Evolutionary conservation across 441 rosid genomes (phyloP).

Genomic region (Theobroma grandiflorum): DNA sequence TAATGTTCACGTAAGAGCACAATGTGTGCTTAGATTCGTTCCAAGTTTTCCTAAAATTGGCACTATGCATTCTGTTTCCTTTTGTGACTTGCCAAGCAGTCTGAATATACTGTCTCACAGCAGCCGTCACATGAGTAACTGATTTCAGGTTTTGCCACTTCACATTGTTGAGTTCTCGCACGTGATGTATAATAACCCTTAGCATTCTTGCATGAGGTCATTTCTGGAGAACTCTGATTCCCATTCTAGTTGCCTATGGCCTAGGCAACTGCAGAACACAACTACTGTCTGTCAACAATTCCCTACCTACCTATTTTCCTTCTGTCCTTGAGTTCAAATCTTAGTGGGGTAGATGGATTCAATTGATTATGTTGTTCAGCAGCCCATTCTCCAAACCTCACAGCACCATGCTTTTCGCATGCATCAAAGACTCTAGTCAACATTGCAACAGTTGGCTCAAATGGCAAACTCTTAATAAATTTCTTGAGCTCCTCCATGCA

Average conservation of each 20-base stretch:
- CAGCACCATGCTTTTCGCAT: conserved; percentile 49
- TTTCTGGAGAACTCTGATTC: background rate
- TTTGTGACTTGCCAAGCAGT: background rate
- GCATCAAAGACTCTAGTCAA: conserved; percentile 52
- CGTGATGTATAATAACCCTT: background rate
- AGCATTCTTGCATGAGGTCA: background rate
- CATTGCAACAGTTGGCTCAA: conserved; percentile 69
- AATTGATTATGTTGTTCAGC: conserved; percentile 48
- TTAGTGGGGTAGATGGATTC: conserved; percentile 28
- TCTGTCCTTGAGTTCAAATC: conserved; percentile 20
- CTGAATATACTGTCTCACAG: background rate
- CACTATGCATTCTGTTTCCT: background rate
- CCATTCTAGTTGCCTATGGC: background rate
- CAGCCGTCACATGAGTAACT: background rate
- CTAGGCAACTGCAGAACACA: background rate
- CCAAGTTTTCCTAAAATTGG: background rate
- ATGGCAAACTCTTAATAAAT: conserved; percentile 67
- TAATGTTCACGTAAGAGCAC: background rate
- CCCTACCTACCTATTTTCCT: background rate
- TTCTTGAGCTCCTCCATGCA: conserved; percentile 61
- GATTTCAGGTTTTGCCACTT: background rate
- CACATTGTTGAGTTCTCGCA: conserved; percentile 10
- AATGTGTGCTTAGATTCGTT: background rate
- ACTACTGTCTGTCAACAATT: background rate
- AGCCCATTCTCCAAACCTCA: conserved; percentile 67